Base-by-base conservation (phyloP, 2,329 filamentous ascomycete species). In the Ceratocystis cacaofunesta region DNA sequence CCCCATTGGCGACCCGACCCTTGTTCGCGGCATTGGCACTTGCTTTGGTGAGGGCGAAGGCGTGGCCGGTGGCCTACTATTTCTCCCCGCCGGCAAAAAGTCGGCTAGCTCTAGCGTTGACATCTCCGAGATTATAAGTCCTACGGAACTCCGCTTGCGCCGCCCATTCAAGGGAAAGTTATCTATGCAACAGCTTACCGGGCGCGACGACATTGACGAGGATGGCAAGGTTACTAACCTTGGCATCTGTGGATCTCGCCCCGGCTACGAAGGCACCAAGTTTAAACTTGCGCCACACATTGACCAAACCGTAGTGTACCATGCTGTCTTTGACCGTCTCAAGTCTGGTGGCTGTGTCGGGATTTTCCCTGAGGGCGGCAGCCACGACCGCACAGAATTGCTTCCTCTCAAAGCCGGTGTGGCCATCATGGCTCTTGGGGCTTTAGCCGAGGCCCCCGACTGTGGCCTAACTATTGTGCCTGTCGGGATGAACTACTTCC, bases 401-500 rank as follows among this genome's bases (percentile, higher is more conserved):
- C 80, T 97, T 52, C 92, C 94, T 25, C 79, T 97, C 68, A 97
- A 97, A 81, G 92, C 94, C 71, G 92, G 92, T 74, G 90, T 99
- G 68, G 94, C 94, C 67, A 94, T 99, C 72, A 99, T 99, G 92
- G 94, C 92, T 12, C 82, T 99, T 44, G 92, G 92, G 48, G 88
- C 94, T 0, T 79, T 97, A 63, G 90, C 89, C 4, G 86, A 90
- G 66, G 85, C 92, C 68, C 92, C 92, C 2, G 82, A 92, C 69
- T 96, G 90, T 72, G 90, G 89, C 36, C 79, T 99, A 68, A 95
- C 92, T 75, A 96, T 99, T 71, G 90, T 99, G 28, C 94, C 94
- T 2, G 92, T 94, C 63, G 92, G 92, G 71, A 96, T 99, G 92
- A 99, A 99, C 76, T 99, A 99, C 76, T 99, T 99, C 77, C 92